These are phyloP conservation scores for Thelonectria olida DNA, from an alignment of 2,329 filamentous ascomycete species.

Conservation along the genomic window DNA sequence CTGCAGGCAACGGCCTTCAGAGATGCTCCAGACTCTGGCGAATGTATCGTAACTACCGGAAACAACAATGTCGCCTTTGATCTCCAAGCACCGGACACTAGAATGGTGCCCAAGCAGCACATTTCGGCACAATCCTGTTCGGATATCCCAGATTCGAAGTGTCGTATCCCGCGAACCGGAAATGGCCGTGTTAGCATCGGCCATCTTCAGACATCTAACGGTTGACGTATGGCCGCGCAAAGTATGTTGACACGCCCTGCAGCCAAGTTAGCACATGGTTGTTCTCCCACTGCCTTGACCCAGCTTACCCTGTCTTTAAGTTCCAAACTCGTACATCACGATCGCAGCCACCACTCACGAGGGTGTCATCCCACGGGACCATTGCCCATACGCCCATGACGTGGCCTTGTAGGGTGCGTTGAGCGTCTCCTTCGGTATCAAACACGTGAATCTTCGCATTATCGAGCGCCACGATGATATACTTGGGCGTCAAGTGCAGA, in stretches of 20 bases:
- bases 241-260: conserved; percentile 78
- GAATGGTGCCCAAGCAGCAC: conserved; percentile 95
- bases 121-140: conserved; percentile 86
- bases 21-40: conserved; percentile 97
- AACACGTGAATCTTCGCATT: conserved; percentile 99
- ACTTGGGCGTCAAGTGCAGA: conserved; percentile 90
- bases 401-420: conserved; percentile 91
- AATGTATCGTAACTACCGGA: conserved; percentile 98
- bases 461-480: conserved; percentile 96
- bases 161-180: conserved; percentile 97
- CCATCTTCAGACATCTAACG: conserved; percentile 97
- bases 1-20: conserved; percentile 89
- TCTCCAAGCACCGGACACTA: conserved; percentile 93
- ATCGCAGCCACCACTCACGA: conserved; percentile 97
- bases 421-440: conserved; percentile 86
- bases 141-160: conserved; percentile 93
- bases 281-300: background rate
- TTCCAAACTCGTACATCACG: conserved; percentile 98
- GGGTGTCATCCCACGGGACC: conserved; percentile 95
- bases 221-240: conserved; percentile 96
- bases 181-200: conserved; percentile 90
- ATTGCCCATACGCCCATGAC: conserved; percentile 99
- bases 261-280: conserved; percentile 28
- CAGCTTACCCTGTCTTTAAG: conserved; percentile 83
- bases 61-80: conserved; percentile 96